Evolutionary conservation across 2,329 filamentous ascomycete genomes (phyloP).

Genomic region (Colletotrichum musicola): DNA sequence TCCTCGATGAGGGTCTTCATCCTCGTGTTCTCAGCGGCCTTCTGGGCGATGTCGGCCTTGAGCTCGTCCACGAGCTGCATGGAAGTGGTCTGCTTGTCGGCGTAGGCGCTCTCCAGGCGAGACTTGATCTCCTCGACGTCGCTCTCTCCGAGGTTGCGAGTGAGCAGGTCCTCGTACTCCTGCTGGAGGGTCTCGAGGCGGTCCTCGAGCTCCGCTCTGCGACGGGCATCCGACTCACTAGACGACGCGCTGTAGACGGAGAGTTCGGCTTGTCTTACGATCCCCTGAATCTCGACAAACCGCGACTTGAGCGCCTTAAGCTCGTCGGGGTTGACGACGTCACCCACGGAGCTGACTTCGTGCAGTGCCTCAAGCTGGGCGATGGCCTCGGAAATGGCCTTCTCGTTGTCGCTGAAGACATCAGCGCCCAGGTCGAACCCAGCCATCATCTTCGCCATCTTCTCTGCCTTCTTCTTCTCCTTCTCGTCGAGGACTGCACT

Average conservation of each 20-base stretch:
- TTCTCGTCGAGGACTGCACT: slow-evolving; percentile 93
- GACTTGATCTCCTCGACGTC: slow-evolving; percentile 89
- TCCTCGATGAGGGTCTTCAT: slow-evolving; percentile 86
- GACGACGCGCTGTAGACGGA: slow-evolving; percentile 79
- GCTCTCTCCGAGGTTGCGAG: slow-evolving; percentile 80
- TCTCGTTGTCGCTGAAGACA: slow-evolving; percentile 93
- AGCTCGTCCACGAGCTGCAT: slow-evolving; percentile 81
- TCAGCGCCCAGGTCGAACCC: slow-evolving; percentile 95
- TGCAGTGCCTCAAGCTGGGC: slow-evolving; percentile 84
- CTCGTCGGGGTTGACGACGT: slow-evolving; percentile 84
- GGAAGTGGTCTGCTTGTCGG: slow-evolving; percentile 80
- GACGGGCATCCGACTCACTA: slow-evolving; percentile 74
- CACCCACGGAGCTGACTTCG: slow-evolving; percentile 81
- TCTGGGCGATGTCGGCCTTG: slow-evolving; percentile 79
- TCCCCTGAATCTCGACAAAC: slow-evolving; percentile 89
- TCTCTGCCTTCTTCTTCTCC: slow-evolving; percentile 98
- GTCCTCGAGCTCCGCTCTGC: slow-evolving; percentile 81
- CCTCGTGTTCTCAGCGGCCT: slow-evolving; percentile 84
- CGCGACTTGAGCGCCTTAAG: slow-evolving; percentile 81
- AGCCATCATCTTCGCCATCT: slow-evolving; percentile 99
- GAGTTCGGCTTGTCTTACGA: slow-evolving; percentile 92
- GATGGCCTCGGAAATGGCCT: slow-evolving; percentile 85
- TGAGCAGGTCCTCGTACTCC: slow-evolving; percentile 86
- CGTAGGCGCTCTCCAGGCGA: slow-evolving; percentile 81
- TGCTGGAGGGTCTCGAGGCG: slow-evolving; percentile 80